Base-by-base conservation (phyloP, 768 basidiomycete species). In the Amanita muscaria region DNA sequence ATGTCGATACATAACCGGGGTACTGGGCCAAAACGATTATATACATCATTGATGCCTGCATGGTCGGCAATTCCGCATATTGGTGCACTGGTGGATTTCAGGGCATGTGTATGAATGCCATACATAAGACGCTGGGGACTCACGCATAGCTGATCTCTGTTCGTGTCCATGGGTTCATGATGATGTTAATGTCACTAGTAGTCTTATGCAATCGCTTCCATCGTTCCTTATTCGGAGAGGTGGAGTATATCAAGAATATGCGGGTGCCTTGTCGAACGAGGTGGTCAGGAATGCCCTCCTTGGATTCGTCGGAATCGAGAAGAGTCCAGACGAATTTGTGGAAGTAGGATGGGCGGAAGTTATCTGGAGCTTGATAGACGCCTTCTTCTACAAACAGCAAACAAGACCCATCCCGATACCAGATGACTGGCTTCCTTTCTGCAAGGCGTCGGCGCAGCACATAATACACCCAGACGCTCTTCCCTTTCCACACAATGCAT, bases 81-180 rank as follows among this genome's bases (percentile, higher is more conserved):
- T 10, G 33, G 22, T 25, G 34, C 37, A 39, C 44, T 50, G 46
- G 21, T 27, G 10, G 19, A 46, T 31, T 30, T 31, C 23, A 7
- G 27, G 42, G 23, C 44, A 34, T 50, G 19, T 41, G 37, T 31
- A 43, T 19, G 16, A 38, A 15, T 34, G 39, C 21, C 38, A 24
- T 30, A 24, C 22, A 37, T 19, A 16, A 16, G 27, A 32, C 30
- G 41, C 40, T 36, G 43, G 11, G 30, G 36, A 51, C 48, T 45
- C 42, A 54, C 53, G 31, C 45, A 39, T 21, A 37, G 34, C 38
- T 5, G n/a, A 54, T 54, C 40, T 51, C 50, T 41, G 22, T 25
- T 39, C 38, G 51, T 14, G 23, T 51, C 54, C 53, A 56, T 23
- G 53, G 54, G 45, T 56, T 53, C 49, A 54, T 49, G 24, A 48